phyloP scores from a whole-genome alignment of 108 stramenopile species.

The Skeletonema menzelii region DNA sequence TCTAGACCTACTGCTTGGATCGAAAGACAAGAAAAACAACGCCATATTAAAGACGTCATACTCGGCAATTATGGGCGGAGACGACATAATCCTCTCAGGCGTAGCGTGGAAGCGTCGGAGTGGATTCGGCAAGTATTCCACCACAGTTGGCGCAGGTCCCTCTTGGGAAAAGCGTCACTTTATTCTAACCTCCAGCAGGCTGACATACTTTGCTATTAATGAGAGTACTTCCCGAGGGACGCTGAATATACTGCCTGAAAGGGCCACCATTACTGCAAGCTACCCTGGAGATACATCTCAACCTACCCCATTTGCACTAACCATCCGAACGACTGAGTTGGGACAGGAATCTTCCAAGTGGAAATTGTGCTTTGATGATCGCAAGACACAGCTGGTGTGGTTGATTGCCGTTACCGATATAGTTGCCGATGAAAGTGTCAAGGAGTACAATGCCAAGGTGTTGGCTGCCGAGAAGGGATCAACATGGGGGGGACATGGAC shows the following conservation, averaged over 20 bases:
- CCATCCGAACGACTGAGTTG: conserved; percentile 49
- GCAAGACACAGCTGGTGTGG: conserved; percentile 38
- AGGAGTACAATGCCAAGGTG: conserved; percentile 61
- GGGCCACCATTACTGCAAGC: conserved; percentile 27
- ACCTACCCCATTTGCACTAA: conserved; percentile 72
- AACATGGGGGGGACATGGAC: background rate
- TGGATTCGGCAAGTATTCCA: conserved; percentile 72
- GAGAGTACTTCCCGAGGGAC: conserved; percentile 20
- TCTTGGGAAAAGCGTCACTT: conserved; percentile 77
- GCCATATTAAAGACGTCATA: background rate
- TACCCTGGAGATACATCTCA: conserved; percentile 36
- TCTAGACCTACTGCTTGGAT: background rate
- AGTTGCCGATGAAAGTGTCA: conserved; percentile 27
- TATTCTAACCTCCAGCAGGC: conserved; percentile 44
- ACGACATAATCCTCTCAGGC: conserved; percentile 37
- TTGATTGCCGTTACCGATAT: conserved; percentile 34
- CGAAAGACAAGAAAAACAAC: background rate
- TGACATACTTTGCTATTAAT: conserved; percentile 55
- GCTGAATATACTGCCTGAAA: conserved; percentile 16
- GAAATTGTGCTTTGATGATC: conserved; percentile 44
- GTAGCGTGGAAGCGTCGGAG: conserved; percentile 78
- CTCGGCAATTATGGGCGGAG: conserved; percentile 2
- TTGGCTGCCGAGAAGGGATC: conserved; percentile 41
- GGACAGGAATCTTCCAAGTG: conserved; percentile 32
- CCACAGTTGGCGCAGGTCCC: conserved; percentile 23